These are phyloP conservation scores for Trichoderma lentiforme DNA, from an alignment of 2,329 filamentous ascomycete species.

Conservation along the genomic window DNA sequence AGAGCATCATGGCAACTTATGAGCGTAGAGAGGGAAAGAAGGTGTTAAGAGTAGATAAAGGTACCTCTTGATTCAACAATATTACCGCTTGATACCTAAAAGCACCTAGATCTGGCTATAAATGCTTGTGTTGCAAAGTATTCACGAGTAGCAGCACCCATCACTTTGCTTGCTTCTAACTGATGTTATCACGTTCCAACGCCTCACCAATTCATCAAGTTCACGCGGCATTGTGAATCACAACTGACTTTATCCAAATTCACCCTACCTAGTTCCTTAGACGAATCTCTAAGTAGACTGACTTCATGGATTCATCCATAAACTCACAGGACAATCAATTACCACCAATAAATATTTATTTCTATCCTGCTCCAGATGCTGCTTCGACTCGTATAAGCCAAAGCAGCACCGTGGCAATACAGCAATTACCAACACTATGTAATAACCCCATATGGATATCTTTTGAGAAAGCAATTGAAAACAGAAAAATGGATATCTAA, in stretches of 20 bases:
- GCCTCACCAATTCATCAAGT: neutral
- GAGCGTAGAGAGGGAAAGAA: neutral
- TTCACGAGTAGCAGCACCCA: neutral
- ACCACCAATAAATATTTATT: neutral
- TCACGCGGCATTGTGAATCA: neutral
- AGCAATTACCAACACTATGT: neutral
- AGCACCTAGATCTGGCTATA: neutral
- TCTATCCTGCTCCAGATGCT: neutral
- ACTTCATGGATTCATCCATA: neutral
- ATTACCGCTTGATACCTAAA: neutral
- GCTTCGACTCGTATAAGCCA: no score
- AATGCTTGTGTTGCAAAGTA: neutral
- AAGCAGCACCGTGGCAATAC: neutral
- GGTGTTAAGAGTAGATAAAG: neutral
- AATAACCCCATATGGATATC: neutral
- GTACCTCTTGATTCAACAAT: neutral
- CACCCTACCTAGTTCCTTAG: neutral
- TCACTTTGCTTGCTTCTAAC: neutral
- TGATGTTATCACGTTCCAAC: neutral
- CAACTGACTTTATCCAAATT: neutral
- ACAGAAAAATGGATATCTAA: constrained; percentile 5
- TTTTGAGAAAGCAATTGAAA: neutral
- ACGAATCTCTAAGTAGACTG: neutral
- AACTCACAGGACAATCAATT: neutral
- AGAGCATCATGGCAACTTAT: neutral